phyloP scores from a whole-genome alignment of 495 filamentous ascomycete species.

The Talaromyces nanjingensis region DNA sequence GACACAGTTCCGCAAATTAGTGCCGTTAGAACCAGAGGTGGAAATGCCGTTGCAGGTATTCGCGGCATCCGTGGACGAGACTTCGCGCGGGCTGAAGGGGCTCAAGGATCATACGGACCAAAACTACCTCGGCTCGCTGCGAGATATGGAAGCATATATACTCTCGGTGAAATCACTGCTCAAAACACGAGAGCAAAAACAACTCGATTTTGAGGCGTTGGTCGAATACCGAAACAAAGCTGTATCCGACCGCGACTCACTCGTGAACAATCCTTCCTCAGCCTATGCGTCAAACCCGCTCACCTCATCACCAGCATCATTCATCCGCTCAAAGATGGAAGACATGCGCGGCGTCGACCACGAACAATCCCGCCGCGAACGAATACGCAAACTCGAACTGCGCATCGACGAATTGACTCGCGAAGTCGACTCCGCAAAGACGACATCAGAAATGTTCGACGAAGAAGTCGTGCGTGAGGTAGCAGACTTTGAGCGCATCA shows the following conservation, averaged over 20 bases:
- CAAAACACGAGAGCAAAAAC: constrained; percentile 93
- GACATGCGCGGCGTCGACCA: constrained; percentile 96
- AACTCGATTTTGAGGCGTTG: constrained; percentile 92
- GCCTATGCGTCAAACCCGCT: constrained; percentile 53
- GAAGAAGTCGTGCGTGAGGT: constrained; percentile 92
- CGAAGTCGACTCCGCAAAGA: constrained; percentile 81
- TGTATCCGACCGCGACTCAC: constrained; percentile 76
- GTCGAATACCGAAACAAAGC: constrained; percentile 93
- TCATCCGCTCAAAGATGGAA: constrained; percentile 90
- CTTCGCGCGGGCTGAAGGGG: constrained; percentile 59
- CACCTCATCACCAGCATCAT: constrained; percentile 67
- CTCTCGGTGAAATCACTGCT: constrained; percentile 75
- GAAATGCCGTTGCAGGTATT: constrained; percentile 75
- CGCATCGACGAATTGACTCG: constrained; percentile 82
- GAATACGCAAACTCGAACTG: constrained; percentile 81
- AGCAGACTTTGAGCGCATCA: constrained; percentile 91
- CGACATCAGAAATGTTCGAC: constrained; percentile 78
- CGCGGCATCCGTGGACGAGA: constrained; percentile 78
- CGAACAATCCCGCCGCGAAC: constrained; percentile 79
- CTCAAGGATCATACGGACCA: constrained; percentile 93
- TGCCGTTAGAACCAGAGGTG: constrained; percentile 82
- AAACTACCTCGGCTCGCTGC: constrained; percentile 82
- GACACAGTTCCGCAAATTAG: constrained; percentile 87
- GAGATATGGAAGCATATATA: constrained; percentile 93
- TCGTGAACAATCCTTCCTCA: constrained; percentile 56